Evolutionary conservation across 2,329 filamentous ascomycete genomes (phyloP), one percentile per base, ranked within the genome.

Genomic region (Zasmidium citrigriseum): DNA sequence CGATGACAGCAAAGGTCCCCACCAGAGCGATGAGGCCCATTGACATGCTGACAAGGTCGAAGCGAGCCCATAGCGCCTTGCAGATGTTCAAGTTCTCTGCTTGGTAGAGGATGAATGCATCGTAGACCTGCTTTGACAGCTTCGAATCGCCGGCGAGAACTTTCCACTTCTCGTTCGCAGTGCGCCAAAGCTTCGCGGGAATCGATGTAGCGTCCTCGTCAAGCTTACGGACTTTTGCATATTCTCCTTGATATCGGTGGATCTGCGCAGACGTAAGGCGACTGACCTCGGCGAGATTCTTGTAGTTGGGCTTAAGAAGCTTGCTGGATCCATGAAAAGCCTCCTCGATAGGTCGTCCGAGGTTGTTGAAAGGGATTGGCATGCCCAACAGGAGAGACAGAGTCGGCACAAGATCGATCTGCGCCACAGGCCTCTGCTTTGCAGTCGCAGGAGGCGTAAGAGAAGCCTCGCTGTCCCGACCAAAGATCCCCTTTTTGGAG

Each of bases 361-460:
- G 83, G 71, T 95, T 99, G 74, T 98, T 99, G 79, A 91, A 99
- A 0, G 95, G 95, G 60, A 99, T 93, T 0, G 95, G 93, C 60
- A 97, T 83, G 9, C 95, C 95, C 1, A 99, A 80, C 0, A 99
- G 82, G 34, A 99, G 80, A 0, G 93, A 88, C 25, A 99, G 76
- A 0, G 95, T 99, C 3, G 95, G 93, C 2, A 99, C 95, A 12
- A 99, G 83, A 73, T 99, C 95, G 64, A 99, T 99, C 75, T 99
- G 95, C 59, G 80, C 81, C 7, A 89, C 80, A n/a, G 90, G 87
- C 10, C 90, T 71, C 68, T 87, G 84, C 73, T 95, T 96, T 44
- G 93, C 92, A 21, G 84, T 90, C n/a, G 78, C 75, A 5, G 85
- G 84, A 4, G 85, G 83, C n/a, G 80, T 77, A 14, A 76, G 72